A percentile compares a stretch with the other conserved stretches of the same genome.
Conservation (phyloP, 805 yeast genomes). For the Saccharomycopsis javanensis region DNA sequence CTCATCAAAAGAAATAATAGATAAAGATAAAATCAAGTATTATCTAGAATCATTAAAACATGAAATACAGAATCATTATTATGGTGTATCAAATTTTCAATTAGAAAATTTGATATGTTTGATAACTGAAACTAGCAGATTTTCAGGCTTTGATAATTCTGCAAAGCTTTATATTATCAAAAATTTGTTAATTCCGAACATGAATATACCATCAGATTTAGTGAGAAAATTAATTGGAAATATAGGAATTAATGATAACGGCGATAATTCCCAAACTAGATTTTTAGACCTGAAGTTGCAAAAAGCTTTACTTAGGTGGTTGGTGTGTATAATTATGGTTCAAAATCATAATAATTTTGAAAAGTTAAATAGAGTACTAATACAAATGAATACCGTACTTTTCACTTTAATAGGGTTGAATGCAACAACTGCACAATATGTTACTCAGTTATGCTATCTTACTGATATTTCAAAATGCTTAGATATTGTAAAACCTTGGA, state of each 20-base stretch:
- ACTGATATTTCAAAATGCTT: background rate
- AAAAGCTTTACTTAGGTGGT: background rate
- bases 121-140: background rate
- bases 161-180: background rate
- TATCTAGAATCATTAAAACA: background rate
- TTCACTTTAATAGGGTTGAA: background rate
- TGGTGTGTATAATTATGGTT: background rate
- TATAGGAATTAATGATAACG: background rate
- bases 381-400: background rate
- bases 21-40: background rate
- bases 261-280: background rate
- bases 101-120: background rate
- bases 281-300: background rate
- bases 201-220: background rate
- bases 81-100: background rate
- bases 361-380: background rate
- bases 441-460: background rate
- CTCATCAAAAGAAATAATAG: background rate
- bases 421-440: background rate
- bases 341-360: background rate
- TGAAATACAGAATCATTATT: background rate
- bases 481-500: background rate
- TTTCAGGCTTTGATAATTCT: background rate
- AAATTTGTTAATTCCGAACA: background rate
- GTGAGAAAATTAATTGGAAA: background rate